Conservation (phyloP, 768 basidiomycete species). For the Dioszegia aurantiaca region DNA sequence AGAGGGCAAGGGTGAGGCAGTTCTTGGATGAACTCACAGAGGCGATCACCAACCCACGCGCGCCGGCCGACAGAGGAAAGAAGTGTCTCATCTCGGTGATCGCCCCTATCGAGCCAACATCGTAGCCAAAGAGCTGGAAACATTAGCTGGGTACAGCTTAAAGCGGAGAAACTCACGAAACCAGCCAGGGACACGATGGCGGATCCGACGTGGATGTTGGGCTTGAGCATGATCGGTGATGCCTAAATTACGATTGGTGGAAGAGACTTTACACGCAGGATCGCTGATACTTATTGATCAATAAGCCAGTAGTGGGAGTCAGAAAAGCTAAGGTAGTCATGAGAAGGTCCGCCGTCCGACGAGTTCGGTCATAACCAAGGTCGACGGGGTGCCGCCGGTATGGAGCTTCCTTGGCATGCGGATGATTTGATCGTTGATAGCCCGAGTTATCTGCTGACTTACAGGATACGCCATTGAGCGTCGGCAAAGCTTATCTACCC, state of each 20-base stretch:
- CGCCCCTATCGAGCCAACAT: constrained; percentile 22
- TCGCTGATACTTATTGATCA: too few species aligned
- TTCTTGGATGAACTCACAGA: constrained; percentile 1
- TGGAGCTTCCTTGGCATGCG: too few species aligned
- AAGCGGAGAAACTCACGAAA: not conserved
- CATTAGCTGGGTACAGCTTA: not conserved
- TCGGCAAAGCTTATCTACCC: too few species aligned
- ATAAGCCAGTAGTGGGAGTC: not conserved
- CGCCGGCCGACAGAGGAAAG: constrained; percentile 11
- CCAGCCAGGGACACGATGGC: not conserved
- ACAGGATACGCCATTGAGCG: too few species aligned
- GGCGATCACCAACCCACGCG: constrained; percentile 19
- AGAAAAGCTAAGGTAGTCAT: too few species aligned
- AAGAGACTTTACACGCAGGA: too few species aligned
- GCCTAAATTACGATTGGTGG: too few species aligned
- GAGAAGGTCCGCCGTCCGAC: too few species aligned
- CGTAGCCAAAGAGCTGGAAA: constrained; percentile 21
- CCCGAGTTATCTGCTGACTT: too few species aligned
- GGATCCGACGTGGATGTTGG: constrained; percentile 4
- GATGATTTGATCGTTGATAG: too few species aligned
- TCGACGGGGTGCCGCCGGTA: too few species aligned
- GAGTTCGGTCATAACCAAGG: too few species aligned
- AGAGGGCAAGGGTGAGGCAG: not conserved
- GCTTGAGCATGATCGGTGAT: not conserved
- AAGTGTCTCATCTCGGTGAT: constrained; percentile 24